Conservation (phyloP, 2,329 filamentous ascomycete genomes). For the Verticillium alfalfae region DNA sequence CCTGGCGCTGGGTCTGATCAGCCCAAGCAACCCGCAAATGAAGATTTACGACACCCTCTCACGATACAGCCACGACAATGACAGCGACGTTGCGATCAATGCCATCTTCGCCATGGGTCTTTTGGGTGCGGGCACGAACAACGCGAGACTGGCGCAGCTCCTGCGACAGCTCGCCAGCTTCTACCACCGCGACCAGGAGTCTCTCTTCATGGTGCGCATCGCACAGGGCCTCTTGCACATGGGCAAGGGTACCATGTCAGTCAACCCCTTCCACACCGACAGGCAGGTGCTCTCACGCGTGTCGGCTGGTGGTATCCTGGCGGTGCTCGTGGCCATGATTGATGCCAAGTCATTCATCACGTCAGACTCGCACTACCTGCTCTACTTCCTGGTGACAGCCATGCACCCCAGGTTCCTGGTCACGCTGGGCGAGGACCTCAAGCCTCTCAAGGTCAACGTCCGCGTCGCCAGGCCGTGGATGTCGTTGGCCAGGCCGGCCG, state of each 20-base stretch:
- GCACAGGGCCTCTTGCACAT: conserved; percentile 96
- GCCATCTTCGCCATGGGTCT: conserved; percentile 99
- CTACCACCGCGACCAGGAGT: conserved; percentile 94
- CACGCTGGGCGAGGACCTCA: conserved; percentile 89
- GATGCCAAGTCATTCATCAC: conserved; percentile 84
- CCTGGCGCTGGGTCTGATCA: conserved; percentile 92
- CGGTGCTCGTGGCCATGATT: conserved; percentile 88
- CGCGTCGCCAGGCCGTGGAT: conserved; percentile 94
- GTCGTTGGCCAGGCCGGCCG: conserved; percentile 95
- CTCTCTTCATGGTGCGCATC: conserved; percentile 98
- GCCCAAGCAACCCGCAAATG: conserved; percentile 98
- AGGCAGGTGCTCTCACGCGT: conserved; percentile 92
- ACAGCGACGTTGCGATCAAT: conserved; percentile 96
- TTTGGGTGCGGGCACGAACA: conserved; percentile 94
- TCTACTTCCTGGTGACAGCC: conserved; percentile 94
- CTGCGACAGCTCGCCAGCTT: conserved; percentile 94
- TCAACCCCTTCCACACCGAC: conserved; percentile 99
- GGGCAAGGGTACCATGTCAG: conserved; percentile 94
- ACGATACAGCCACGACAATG: conserved; percentile 96
- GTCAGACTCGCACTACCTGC: conserved; percentile 73
- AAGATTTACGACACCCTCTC: conserved; percentile 99
- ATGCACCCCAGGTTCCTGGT: conserved; percentile 97
- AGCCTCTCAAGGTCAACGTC: conserved; percentile 92
- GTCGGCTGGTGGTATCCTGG: conserved; percentile 79
- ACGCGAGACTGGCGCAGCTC: conserved; percentile 90